Evolutionary conservation across 371 early-diverging fungal genomes (phyloP).

Genomic region (Mortierella sp.): DNA sequence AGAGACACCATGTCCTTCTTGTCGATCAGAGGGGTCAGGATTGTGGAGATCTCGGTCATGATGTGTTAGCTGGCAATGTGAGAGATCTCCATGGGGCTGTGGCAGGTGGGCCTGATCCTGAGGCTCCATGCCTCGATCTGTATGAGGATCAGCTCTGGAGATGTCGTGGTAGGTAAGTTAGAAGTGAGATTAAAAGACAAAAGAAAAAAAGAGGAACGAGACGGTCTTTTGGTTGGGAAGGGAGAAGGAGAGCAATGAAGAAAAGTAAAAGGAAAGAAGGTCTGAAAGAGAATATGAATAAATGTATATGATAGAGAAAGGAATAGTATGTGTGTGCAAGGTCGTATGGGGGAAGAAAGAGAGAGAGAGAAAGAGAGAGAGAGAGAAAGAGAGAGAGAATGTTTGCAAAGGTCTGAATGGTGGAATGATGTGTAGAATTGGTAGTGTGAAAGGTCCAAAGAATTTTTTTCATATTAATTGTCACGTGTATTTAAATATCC

Average conservation of each 20-base stretch:
- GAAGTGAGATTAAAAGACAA: background rate
- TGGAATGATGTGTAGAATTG: too few species aligned
- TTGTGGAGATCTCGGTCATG: constrained; percentile 9
- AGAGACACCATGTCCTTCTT: background rate
- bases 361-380: background rate
- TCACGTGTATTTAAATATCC: background rate
- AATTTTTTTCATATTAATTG: too few species aligned
- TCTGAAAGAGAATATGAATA: background rate
- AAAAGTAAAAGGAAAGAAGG: background rate
- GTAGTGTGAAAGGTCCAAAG: too few species aligned
- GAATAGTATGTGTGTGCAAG: background rate
- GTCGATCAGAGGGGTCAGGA: constrained; percentile 6
- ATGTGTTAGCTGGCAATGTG: background rate
- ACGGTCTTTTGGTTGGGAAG: background rate
- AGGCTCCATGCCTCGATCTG: constrained; percentile 58
- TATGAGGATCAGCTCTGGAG: constrained; percentile 19
- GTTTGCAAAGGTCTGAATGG: too few species aligned
- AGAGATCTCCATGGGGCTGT: constrained; percentile 9
- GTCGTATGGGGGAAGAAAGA: background rate
- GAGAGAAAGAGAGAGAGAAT: background rate
- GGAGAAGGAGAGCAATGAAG: background rate
- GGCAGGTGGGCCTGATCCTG: constrained; percentile 30
- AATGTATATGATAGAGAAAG: too few species aligned
- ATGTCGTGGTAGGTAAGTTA: background rate
- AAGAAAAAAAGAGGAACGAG: background rate